Evolutionary conservation across 805 yeast genomes (phyloP).

Genomic region (Maudiozyma turicensis): DNA sequence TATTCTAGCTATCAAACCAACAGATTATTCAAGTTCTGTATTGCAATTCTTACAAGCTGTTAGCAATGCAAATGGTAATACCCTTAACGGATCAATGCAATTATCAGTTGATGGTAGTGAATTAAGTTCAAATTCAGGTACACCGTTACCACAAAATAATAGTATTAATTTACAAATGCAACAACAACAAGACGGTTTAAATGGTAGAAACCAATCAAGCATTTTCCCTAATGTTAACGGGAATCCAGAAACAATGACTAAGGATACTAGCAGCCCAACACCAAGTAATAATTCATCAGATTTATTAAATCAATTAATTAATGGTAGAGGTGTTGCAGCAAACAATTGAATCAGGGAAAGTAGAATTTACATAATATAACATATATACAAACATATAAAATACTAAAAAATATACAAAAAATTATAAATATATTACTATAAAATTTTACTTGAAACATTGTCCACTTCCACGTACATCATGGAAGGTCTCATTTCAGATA

Average conservation of each 20-base stretch:
- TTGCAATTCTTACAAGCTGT: slow-evolving; percentile 24
- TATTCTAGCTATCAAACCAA: slow-evolving; percentile 29
- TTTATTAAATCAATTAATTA: slow-evolving; percentile 73
- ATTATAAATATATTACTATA: no score
- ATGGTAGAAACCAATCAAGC: slow-evolving; percentile 46
- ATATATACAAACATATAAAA: no score
- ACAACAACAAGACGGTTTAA: background rate
- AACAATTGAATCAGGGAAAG: slow-evolving; percentile 9
- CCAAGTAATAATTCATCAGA: slow-evolving; percentile 56
- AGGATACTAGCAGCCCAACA: slow-evolving; percentile 9
- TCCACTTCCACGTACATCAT: no score
- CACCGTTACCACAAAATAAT: slow-evolving; percentile 24
- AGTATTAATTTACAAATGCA: slow-evolving; percentile 20
- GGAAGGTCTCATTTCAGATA: no score
- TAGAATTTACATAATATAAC: no score
- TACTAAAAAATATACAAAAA: no score
- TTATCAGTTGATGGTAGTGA: slow-evolving; percentile 4
- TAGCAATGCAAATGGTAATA: slow-evolving; percentile 15
- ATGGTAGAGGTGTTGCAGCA: slow-evolving; percentile 50
- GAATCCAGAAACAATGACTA: slow-evolving; percentile 9
- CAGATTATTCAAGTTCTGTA: slow-evolving; percentile 25
- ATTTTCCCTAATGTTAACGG: slow-evolving; percentile 30
- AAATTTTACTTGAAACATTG: no score
- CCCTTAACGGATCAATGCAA: slow-evolving; percentile 3
- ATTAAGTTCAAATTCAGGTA: slow-evolving; percentile 8